Evolutionary conservation across 768 basidiomycete species (phyloP).

Genomic region (Dendrothele bispora): DNA sequence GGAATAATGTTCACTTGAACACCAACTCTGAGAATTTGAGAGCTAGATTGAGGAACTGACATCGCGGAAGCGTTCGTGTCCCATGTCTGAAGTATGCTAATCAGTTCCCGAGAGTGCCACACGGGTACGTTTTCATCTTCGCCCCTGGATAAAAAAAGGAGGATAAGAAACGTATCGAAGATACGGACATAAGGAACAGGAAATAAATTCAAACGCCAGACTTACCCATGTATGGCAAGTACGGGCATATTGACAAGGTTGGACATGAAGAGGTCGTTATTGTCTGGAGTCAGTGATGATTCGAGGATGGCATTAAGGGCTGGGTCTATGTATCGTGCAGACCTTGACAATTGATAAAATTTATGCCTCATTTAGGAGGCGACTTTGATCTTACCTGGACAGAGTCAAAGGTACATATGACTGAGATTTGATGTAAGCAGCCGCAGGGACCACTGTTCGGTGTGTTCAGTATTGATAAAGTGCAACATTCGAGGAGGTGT

Average conservation of each 20-base stretch:
- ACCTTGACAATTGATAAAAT: slow-evolving; percentile 33
- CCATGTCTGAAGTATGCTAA: slow-evolving; percentile 61
- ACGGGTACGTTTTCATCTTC: slow-evolving; percentile 85
- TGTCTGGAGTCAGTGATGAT: slow-evolving; percentile 74
- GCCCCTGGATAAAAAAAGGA: slow-evolving; percentile 51
- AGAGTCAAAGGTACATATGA: slow-evolving; percentile 75
- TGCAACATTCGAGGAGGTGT: slow-evolving; percentile 1
- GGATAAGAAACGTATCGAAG: too few species aligned
- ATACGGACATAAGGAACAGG: neutral
- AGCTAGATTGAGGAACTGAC: slow-evolving; percentile 41
- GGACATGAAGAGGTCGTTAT: slow-evolving; percentile 83
- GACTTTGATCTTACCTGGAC: slow-evolving; percentile 46
- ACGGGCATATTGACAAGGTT: slow-evolving; percentile 73
- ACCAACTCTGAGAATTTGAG: neutral
- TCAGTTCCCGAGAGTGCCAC: slow-evolving; percentile 76
- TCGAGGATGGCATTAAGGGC: slow-evolving; percentile 69
- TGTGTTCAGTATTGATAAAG: too few species aligned
- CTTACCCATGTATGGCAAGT: slow-evolving; percentile 79
- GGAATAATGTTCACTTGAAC: neutral
- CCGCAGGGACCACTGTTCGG: slow-evolving; percentile 65
- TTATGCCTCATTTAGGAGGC: neutral
- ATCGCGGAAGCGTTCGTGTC: slow-evolving; percentile 41
- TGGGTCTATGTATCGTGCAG: slow-evolving; percentile 79
- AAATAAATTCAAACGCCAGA: neutral
- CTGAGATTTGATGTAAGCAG: slow-evolving; percentile 87